Evolutionary conservation across 345 rosid genomes (phyloP).

Genomic region (Citrus sp.): DNA sequence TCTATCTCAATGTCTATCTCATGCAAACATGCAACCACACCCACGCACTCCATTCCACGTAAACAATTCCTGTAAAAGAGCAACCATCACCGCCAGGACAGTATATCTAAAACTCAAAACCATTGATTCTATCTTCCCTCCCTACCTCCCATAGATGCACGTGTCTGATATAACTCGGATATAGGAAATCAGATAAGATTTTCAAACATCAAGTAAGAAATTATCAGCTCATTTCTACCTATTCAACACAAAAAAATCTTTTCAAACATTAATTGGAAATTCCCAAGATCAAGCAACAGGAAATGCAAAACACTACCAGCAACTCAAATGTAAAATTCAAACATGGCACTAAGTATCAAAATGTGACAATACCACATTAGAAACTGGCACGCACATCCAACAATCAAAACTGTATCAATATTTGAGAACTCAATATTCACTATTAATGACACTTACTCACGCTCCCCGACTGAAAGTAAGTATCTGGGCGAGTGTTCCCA

Average conservation of each 20-base stretch:
- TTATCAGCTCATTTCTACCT: background rate
- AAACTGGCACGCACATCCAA: background rate
- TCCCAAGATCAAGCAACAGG: background rate
- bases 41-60: background rate
- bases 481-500: conserved; percentile 73
- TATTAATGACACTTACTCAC: background rate
- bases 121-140: background rate
- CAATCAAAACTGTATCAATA: background rate
- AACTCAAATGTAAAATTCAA: background rate
- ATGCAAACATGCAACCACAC: background rate
- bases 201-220: background rate
- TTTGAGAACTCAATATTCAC: background rate
- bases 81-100: background rate
- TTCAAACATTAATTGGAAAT: background rate
- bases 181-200: background rate
- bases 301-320: background rate
- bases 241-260: background rate
- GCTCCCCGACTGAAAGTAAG: conserved; percentile 46
- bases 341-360: background rate
- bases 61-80: background rate
- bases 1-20: background rate
- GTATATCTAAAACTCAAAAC: background rate
- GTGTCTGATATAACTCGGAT: background rate
- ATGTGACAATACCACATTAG: background rate
- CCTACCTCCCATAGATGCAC: background rate